phyloP scores from a whole-genome alignment of 306 rosid genomes.

The Cyamopsis tetragonoloba region DNA sequence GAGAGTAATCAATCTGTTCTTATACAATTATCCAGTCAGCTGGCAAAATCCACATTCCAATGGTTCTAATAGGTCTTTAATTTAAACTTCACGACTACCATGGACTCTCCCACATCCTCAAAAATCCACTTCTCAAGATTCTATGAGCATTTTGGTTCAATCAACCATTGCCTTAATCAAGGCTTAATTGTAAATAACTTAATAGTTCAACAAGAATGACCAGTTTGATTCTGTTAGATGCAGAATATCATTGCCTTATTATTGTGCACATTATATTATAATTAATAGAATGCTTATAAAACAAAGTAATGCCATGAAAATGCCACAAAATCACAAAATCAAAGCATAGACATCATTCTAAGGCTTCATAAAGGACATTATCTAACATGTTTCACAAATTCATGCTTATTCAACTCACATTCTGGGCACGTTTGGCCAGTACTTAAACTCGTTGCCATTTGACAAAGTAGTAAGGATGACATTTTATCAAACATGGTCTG shows the following conservation, averaged over 20 bases:
- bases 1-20: no score
- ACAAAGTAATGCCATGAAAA: not conserved
- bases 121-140: no score
- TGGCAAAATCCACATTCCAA: no score
- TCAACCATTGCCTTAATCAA: not conserved
- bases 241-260: not conserved
- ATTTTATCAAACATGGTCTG: not conserved
- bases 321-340: not conserved
- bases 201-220: not conserved
- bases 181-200: not conserved
- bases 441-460: not conserved
- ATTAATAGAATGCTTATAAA: not conserved
- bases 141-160: not conserved
- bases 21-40: no score
- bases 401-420: not conserved
- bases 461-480: not conserved
- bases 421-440: not conserved
- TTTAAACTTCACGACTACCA: no score
- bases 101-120: no score
- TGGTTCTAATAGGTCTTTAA: no score
- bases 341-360: not conserved
- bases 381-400: not conserved
- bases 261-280: not conserved
- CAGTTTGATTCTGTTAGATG: not conserved
- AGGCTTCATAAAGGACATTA: not conserved